These are phyloP conservation scores for Hygrophorus pudorinus DNA, from an alignment of 768 basidiomycete species.

Conservation along the genomic window DNA sequence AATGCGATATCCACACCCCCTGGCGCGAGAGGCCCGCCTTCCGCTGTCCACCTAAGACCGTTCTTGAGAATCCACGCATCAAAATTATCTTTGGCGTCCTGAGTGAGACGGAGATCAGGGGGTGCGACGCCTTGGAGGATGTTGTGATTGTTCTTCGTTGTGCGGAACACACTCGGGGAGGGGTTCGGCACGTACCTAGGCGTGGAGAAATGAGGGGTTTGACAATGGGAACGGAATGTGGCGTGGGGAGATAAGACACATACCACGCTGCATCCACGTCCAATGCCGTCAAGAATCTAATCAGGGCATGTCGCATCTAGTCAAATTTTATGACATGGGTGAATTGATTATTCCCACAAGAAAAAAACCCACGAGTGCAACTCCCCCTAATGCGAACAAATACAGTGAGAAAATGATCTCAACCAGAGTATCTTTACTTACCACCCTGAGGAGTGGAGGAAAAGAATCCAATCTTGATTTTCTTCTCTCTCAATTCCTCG, in stretches of 20 bases:
- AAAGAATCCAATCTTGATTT: slow-evolving; percentile 88
- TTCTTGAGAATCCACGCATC: slow-evolving; percentile 88
- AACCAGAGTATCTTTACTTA: slow-evolving; percentile 23
- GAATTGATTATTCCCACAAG: slow-evolving; percentile 12
- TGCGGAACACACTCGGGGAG: slow-evolving; percentile 83
- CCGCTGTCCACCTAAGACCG: slow-evolving; percentile 78
- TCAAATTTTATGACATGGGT: slow-evolving; percentile 17
- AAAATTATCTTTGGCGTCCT: slow-evolving; percentile 70
- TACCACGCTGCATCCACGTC: slow-evolving; percentile 83
- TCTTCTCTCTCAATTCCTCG: slow-evolving; percentile 76
- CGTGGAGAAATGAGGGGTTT: slow-evolving; percentile 7
- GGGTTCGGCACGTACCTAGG: slow-evolving; percentile 81
- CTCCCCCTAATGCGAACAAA: slow-evolving; percentile 53
- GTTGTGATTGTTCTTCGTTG: slow-evolving; percentile 94
- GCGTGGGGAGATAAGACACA: slow-evolving; percentile 19
- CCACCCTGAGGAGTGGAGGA: slow-evolving; percentile 93
- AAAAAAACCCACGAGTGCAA: slow-evolving; percentile 63
- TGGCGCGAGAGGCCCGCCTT: slow-evolving; percentile 74
- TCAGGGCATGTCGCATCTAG: slow-evolving; percentile 89
- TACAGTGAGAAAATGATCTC: slow-evolving; percentile 6
- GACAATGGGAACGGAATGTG: slow-evolving; percentile 6
- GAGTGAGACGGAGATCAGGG: slow-evolving; percentile 65
- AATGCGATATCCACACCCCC: slow-evolving; percentile 85
- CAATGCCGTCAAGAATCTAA: slow-evolving; percentile 70
- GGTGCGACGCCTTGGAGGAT: slow-evolving; percentile 88